Conservation (phyloP, 495 filamentous ascomycete species). For the Pseudoneurospora amorphoporcata region DNA sequence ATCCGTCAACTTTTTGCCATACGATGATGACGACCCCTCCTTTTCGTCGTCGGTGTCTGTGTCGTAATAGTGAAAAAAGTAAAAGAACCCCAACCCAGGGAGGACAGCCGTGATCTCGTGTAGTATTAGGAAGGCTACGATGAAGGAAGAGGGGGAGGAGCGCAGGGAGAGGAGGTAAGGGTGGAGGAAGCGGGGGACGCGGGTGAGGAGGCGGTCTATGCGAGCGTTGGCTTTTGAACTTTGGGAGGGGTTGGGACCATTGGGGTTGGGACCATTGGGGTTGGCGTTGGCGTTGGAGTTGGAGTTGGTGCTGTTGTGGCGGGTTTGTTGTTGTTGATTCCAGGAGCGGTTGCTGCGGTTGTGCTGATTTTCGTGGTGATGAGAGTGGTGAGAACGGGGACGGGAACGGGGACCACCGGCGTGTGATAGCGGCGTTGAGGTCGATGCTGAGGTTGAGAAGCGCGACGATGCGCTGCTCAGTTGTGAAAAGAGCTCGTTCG, state of each 20-base stretch:
- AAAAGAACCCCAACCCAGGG: constrained; percentile 66
- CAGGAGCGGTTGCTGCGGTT: background rate
- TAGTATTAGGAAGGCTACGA: constrained; percentile 77
- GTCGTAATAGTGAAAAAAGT: constrained; percentile 62
- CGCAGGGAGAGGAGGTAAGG: constrained; percentile 57
- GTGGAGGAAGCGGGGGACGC: constrained; percentile 47
- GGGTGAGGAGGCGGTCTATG: constrained; percentile 48
- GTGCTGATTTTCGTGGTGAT: background rate
- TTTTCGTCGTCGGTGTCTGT: constrained; percentile 23
- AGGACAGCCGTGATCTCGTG: constrained; percentile 85
- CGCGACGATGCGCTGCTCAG: background rate
- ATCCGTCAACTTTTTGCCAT: background rate
- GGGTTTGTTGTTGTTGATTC: background rate
- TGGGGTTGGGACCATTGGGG: background rate
- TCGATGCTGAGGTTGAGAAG: background rate
- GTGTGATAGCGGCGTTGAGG: background rate
- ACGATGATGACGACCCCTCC: background rate
- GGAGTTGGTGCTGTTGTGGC: background rate
- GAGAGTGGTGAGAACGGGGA: background rate
- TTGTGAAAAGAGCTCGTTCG: background rate
- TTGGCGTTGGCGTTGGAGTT: constrained; percentile 3
- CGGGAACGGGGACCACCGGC: background rate
- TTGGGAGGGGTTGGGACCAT: background rate
- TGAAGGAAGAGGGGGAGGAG: constrained; percentile 67
- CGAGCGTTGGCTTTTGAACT: constrained; percentile 13